Conservation (phyloP, 148 eudicot genomes). For the Vaccinium vitisidaea region DNA sequence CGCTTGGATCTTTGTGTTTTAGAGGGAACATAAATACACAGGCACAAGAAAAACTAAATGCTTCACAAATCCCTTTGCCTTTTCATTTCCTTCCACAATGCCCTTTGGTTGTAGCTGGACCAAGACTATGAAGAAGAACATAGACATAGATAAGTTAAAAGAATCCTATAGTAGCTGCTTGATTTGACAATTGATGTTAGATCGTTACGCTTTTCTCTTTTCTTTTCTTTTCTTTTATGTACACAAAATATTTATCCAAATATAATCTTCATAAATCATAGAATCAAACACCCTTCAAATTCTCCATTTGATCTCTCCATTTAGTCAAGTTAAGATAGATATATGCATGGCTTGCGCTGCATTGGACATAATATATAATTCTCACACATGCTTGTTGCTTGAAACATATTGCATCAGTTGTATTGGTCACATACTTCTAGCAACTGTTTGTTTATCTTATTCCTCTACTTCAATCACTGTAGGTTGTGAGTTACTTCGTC, state of each 20-base stretch:
- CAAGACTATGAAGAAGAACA: neutral
- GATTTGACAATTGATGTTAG: neutral
- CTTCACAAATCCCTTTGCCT: neutral
- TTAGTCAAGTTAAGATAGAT: neutral
- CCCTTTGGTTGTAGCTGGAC: neutral
- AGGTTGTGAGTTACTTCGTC: constrained; percentile 71
- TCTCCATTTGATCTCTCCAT: neutral
- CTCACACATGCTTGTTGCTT: neutral
- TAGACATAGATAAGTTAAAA: neutral
- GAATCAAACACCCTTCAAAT: neutral
- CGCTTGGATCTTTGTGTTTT: neutral
- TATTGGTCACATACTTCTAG: neutral
- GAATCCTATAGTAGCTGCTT: neutral
- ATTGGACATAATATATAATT: too few relatives aligned
- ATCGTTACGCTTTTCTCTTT: neutral
- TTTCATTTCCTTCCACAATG: neutral
- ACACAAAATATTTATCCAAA: neutral
- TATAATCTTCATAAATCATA: neutral
- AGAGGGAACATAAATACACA: neutral
- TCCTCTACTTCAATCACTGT: neutral
- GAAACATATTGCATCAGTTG: neutral
- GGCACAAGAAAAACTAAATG: neutral
- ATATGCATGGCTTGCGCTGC: neutral
- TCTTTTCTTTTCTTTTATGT: neutral
- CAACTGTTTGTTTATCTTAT: neutral